These are phyloP conservation scores for Picochlorum sp. DNA, from an alignment of 139 green algal genomes.

Conservation along the genomic window DNA sequence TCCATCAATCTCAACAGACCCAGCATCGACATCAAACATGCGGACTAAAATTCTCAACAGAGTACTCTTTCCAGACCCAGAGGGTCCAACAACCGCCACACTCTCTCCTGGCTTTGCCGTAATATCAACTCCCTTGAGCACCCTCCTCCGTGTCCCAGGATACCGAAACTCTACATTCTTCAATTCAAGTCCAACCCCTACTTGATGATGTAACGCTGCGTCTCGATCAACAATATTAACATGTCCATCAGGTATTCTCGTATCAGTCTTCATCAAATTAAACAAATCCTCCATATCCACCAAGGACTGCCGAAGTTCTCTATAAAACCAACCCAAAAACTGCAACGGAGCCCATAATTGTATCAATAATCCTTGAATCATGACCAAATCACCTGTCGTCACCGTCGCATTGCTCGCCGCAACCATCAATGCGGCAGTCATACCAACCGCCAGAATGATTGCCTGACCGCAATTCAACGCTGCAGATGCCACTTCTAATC, in stretches of 20 bases:
- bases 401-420: constrained; percentile 12
- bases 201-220: not conserved
- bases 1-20: constrained; percentile 52
- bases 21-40: constrained; percentile 54
- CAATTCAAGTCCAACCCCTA: constrained; percentile 45
- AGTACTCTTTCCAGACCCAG: constrained; percentile 38
- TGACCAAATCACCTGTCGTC: constrained; percentile 19
- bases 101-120: constrained; percentile 37
- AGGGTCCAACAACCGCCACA: constrained; percentile 31
- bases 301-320: constrained; percentile 78
- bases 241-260: constrained; percentile 48
- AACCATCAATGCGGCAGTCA: constrained; percentile 53
- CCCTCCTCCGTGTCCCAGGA: constrained; percentile 23
- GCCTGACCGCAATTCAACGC: constrained; percentile 88
- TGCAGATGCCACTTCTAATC: constrained; percentile 61
- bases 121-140: constrained; percentile 46
- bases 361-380: constrained; percentile 88
- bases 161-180: constrained; percentile 65
- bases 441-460: constrained; percentile 64
- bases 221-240: constrained; percentile 4
- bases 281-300: constrained; percentile 96
- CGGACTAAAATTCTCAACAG: constrained; percentile 52
- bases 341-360: constrained; percentile 91
- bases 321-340: constrained; percentile 84
- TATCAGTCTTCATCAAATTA: constrained; percentile 60